Evolutionary conservation across 2,329 filamentous ascomycete genomes (phyloP), one percentile per base, ranked within the genome.

Genomic region (Phialocephala sp.): DNA sequence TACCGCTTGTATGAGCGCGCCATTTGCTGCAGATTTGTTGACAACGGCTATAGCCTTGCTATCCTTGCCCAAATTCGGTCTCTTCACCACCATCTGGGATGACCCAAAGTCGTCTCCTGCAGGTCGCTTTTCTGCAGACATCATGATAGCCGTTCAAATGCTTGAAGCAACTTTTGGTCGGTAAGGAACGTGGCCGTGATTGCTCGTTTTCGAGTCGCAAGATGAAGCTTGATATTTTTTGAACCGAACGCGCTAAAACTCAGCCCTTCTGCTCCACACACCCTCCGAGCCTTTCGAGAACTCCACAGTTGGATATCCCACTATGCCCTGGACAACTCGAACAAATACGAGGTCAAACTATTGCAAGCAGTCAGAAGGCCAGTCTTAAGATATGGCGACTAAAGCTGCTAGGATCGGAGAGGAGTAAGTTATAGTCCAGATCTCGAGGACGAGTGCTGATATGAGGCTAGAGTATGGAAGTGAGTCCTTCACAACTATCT

Each of bases 91-190:
- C 72, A 94, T 85, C 79, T 97, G 92, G 58, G 89, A 88, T 27
- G 88, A 88, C 73, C 89, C 87, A 72, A 94, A 94, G 67, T 92
- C 91, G 72, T 91, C 90, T 68, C 91, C 89, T n/a, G 94, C 93
- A 66, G 93, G 91, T 76, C 95, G 88, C 82, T 99, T 98, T 80
- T 97, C 94, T 69, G 91, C 86, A 39, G 93, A 93, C 94, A 97
- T 97, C 66, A 65, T 74, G 64, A 45, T 24, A 47, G 60, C 20
- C 45, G 32, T 8, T 62, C 18, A 24, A n/a, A 20, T 22, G 8
- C 1, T 27, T 27, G 18, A 27, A 36, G 27, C 4, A 35, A 27
- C 37, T 41, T 43, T 58, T 54, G 20, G 56, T 62, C 22, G 6
- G 18, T 32, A 41, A 37, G 32, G n/a, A 59, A 8, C 24, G 32